Evolutionary conservation across 768 basidiomycete genomes (phyloP), one percentile per base, ranked within the genome.

Genomic region (Collybia sordida): DNA sequence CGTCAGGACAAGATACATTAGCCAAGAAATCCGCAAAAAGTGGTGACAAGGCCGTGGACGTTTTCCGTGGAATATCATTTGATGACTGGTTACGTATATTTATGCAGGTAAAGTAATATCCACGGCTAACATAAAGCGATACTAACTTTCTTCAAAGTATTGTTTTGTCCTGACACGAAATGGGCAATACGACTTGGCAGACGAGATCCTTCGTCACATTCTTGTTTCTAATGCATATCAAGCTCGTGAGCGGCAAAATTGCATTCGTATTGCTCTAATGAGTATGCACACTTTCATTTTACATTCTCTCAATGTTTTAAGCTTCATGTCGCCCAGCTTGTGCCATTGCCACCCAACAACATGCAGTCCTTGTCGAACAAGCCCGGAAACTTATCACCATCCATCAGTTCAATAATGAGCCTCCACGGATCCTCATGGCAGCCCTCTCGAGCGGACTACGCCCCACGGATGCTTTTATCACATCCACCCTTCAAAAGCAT

Each of bases 341-440:
- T 60, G 85, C 86, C 6, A 79, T 90, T 31, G 64, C 75, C 1
- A 79, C 74, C 4, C 72, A 80, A 43, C 77, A 81, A 9, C 80
- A 79, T 59, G 59, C 71, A 18, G 69, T 76, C 8, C 80, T 89
- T 14, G 80, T 91, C 14, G 87, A 91, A 52, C 87, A 91, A 59
- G 79, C 79, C 25, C 82, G 93, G 21, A 88, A 88, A 54, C 69
- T 98, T 25, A 82, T 90, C 49, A 83, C 79, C 25, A 68, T 71
- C 0, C 75, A 93, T 60, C 93, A 96, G 61, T 93, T 90, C 72
- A 87, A 93, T 60, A 89, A 93, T 46, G 92, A 95, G 36, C 87
- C 93, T 0, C 69, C 89, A 11, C 84, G 92, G 5, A 77, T 98
- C 42, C 76, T 96, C 18, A 62, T 87, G 3, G 86, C 88, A 0